Percentiles rank a stretch among this genome's conserved stretches.
Evolutionary conservation across 257 asterid genomes (phyloP).

Genomic region (Plantago major): DNA sequence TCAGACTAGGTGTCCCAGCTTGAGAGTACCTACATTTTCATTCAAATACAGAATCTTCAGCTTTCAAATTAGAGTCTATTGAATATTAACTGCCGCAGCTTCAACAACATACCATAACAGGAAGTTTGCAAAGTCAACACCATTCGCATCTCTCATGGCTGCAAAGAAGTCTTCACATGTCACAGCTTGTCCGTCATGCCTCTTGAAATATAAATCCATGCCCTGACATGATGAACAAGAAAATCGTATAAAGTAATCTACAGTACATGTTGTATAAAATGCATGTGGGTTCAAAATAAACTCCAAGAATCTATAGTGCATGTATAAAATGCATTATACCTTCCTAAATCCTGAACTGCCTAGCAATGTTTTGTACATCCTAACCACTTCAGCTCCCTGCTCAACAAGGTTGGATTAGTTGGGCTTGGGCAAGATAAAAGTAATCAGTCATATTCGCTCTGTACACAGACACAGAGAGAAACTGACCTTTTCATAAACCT

Average conservation of each 20-base stretch:
- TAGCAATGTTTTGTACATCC: conserved; percentile 85
- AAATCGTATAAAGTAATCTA: background rate
- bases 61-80: background rate
- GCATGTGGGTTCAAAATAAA: conserved; percentile 11
- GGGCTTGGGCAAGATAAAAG: conserved; percentile 6
- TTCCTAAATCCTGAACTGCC: conserved; percentile 72
- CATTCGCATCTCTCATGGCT: conserved; percentile 98
- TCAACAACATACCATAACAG: conserved; percentile 57
- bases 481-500: conserved; percentile 74
- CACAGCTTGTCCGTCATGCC: conserved; percentile 90
- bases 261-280: too few relatives aligned
- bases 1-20: conserved; percentile 91
- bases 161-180: conserved; percentile 85
- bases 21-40: conserved; percentile 79
- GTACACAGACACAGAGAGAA: background rate
- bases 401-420: conserved; percentile 16
- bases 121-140: conserved; percentile 76
- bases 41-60: conserved; percentile 11
- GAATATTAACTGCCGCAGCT: conserved; percentile 15
- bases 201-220: conserved; percentile 70
- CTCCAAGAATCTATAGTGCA: background rate
- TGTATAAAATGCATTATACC: conserved; percentile 29
- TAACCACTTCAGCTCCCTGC: conserved; percentile 90
- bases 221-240: conserved; percentile 43
- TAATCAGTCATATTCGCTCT: too few relatives aligned